These are phyloP conservation scores for Phalaenopsis equestris DNA, from an alignment of 106 monocot genomes.

Conservation along the genomic window DNA sequence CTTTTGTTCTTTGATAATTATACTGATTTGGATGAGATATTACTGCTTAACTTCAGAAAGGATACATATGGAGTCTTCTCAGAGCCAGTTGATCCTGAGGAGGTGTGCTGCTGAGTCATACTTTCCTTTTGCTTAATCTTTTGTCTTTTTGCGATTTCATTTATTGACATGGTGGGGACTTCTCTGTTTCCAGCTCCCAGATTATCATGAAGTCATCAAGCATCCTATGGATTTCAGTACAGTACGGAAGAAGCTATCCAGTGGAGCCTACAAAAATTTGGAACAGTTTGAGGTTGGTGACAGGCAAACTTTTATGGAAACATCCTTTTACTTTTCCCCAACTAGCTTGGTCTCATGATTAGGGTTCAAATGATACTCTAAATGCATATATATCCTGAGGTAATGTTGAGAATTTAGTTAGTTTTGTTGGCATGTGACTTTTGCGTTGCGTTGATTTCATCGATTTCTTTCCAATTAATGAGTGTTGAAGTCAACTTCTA, in stretches of 20 bases:
- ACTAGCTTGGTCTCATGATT: not conserved
- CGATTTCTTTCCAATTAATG: not conserved
- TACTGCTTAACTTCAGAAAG: constrained; percentile 49
- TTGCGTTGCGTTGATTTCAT: not conserved
- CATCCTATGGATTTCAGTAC: constrained; percentile 75
- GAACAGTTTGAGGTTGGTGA: constrained; percentile 68
- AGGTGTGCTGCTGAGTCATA: constrained; percentile 31
- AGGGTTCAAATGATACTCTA: not conserved
- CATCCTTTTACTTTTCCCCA: not conserved
- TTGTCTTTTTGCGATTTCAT: constrained; percentile 3
- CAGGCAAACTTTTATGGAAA: not conserved
- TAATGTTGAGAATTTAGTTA: not conserved
- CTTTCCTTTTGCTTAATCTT: not conserved
- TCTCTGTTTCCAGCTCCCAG: constrained; percentile 44
- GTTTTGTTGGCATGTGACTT: not conserved
- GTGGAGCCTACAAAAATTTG: constrained; percentile 41
- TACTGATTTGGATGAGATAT: constrained; percentile 7
- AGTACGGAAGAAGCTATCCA: constrained; percentile 45
- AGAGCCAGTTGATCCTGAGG: constrained; percentile 84
- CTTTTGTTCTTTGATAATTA: not conserved
- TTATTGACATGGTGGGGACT: constrained; percentile 1
- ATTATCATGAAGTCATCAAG: constrained; percentile 68
- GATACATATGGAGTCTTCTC: constrained; percentile 90
- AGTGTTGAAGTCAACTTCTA: not conserved
- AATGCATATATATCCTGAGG: not conserved